Evolutionary conservation across 2,329 filamentous ascomycete species (phyloP).

Genomic region (Tolypocladium tundrense): DNA sequence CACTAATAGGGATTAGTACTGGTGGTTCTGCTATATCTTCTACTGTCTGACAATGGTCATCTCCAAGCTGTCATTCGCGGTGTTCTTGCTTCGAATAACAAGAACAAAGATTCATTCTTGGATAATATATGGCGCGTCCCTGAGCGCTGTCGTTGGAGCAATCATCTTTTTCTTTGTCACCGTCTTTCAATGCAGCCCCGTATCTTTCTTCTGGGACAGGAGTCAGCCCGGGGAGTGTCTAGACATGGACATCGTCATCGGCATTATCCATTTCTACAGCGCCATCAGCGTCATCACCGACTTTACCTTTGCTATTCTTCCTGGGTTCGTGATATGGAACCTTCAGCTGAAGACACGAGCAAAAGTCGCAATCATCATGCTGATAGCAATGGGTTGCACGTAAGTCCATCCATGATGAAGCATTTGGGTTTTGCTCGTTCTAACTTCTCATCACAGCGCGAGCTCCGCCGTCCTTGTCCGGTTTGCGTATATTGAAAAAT

Average conservation of each 20-base stretch:
- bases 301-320: constrained; percentile 40
- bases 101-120: constrained; percentile 19
- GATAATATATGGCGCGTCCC: constrained; percentile 25
- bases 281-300: constrained; percentile 38
- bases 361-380: constrained; percentile 39
- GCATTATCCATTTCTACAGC: constrained; percentile 42
- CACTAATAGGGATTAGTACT: constrained; percentile 13
- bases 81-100: constrained; percentile 30
- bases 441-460: constrained; percentile 18
- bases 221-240: constrained; percentile 24
- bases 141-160: constrained; percentile 24
- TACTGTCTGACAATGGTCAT: constrained; percentile 25
- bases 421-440: constrained; percentile 5
- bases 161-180: constrained; percentile 30
- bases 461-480: constrained; percentile 32
- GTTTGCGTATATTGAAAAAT: constrained; percentile 25
- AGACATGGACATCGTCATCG: constrained; percentile 33
- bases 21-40: constrained; percentile 28
- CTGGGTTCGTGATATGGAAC: constrained; percentile 42
- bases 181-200: constrained; percentile 28
- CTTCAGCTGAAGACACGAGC: constrained; percentile 42
- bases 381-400: constrained; percentile 47
- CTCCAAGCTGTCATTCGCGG: constrained; percentile 32
- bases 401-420: constrained; percentile 5
- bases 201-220: constrained; percentile 30